phyloP scores from a whole-genome alignment of 2,329 filamentous ascomycete species.

The Trichoderma harzianum region DNA sequence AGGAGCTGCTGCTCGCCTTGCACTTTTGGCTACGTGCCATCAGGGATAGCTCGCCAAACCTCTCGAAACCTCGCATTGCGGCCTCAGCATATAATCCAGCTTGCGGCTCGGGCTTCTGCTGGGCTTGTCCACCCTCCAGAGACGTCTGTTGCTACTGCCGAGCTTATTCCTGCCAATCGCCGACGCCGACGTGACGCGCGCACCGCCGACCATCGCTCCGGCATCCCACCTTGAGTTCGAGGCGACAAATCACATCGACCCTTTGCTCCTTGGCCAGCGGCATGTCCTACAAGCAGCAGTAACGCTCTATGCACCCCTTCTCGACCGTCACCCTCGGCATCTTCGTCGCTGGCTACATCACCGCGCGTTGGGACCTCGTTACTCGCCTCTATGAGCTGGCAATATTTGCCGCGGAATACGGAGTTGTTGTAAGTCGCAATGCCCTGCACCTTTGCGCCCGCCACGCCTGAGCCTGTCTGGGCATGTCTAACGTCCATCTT shows the following conservation, averaged over 20 bases:
- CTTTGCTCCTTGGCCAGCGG: conserved; percentile 26
- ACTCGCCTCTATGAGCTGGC: conserved; percentile 95
- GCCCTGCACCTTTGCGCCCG: background rate
- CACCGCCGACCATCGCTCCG: background rate
- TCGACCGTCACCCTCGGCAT: conserved; percentile 93
- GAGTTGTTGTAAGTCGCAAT: conserved; percentile 72
- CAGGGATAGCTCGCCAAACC: conserved; percentile 7
- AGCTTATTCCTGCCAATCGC: background rate
- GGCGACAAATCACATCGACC: background rate
- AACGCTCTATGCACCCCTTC: conserved; percentile 89
- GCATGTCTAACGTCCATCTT: background rate
- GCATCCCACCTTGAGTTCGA: background rate
- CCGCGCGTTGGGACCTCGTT: conserved; percentile 97
- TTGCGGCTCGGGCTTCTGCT: background rate
- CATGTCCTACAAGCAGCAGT: conserved; percentile 43
- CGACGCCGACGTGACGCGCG: conserved; percentile 2
- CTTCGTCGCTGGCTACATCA: conserved; percentile 99
- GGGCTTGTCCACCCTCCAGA: background rate
- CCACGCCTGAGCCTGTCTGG: background rate
- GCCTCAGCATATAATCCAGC: conserved; percentile 2
- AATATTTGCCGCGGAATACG: conserved; percentile 98
- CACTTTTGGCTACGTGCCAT: conserved; percentile 17
- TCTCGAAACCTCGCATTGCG: conserved; percentile 1
- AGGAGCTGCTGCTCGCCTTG: conserved; percentile 13
- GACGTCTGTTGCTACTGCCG: background rate